These are phyloP conservation scores for Polytolypa hystricis DNA, from an alignment of 2,329 filamentous ascomycete genomes.

Conservation along the genomic window DNA sequence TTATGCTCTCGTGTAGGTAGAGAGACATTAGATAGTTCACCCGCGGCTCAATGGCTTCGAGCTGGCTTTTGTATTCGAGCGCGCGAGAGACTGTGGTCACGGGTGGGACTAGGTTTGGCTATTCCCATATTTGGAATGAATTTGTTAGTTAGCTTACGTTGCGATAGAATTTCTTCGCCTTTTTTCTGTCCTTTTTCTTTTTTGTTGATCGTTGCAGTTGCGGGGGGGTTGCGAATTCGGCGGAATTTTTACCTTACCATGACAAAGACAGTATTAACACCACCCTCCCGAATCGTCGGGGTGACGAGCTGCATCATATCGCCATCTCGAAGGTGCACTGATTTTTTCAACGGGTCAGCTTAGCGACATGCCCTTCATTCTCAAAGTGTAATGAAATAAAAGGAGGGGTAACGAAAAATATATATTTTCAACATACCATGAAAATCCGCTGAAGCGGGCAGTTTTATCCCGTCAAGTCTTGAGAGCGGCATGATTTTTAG, in stretches of 20 bases:
- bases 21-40: slow-evolving; percentile 66
- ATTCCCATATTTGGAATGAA: too few species aligned
- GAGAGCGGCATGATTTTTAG: slow-evolving; percentile 21
- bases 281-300: slow-evolving; percentile 47
- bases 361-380: not conserved
- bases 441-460: slow-evolving; percentile 56
- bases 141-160: slow-evolving; percentile 5
- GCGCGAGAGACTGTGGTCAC: slow-evolving; percentile 52
- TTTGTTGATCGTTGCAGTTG: not conserved
- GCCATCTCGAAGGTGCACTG: slow-evolving; percentile 58
- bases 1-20: slow-evolving; percentile 54
- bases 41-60: slow-evolving; percentile 49
- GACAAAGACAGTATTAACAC: slow-evolving; percentile 52
- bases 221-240: too few species aligned
- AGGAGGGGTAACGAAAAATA: slow-evolving; percentile 4
- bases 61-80: slow-evolving; percentile 52
- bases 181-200: too few species aligned
- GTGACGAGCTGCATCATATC: slow-evolving; percentile 49
- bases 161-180: too few species aligned
- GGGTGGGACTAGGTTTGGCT: slow-evolving; percentile 56
- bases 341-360: slow-evolving; percentile 1
- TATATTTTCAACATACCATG: slow-evolving; percentile 32
- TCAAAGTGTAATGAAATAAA: slow-evolving; percentile 10
- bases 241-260: slow-evolving; percentile 39
- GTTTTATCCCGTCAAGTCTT: slow-evolving; percentile 31